Conservation (phyloP, 345 rosid genomes). For the Combretum micranthum region DNA sequence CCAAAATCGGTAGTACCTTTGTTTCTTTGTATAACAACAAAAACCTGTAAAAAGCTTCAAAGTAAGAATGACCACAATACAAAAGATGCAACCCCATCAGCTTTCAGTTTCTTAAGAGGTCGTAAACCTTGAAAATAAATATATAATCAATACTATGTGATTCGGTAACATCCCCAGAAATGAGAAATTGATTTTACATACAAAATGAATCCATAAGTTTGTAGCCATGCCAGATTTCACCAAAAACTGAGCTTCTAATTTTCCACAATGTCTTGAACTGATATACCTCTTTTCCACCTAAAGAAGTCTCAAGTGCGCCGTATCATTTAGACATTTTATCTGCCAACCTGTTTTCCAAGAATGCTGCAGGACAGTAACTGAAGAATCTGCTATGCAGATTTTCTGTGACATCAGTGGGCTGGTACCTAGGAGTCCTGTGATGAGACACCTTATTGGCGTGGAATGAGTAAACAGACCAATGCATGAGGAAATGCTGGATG, state of each 20-base stretch:
- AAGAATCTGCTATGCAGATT: constrained; percentile 83
- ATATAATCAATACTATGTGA: constrained; percentile 23
- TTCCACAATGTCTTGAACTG: constrained; percentile 1
- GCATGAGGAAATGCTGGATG: constrained; percentile 32
- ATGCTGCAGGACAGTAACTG: constrained; percentile 78
- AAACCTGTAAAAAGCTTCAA: constrained; percentile 20
- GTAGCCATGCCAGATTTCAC: constrained; percentile 6
- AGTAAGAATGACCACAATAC: constrained; percentile 29
- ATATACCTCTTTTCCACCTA: constrained; percentile 24
- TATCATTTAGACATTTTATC: constrained; percentile 80
- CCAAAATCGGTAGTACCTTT: too few species aligned
- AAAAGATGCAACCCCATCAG: constrained; percentile 22
- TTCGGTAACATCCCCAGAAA: not conserved
- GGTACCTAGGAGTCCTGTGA: constrained; percentile 79
- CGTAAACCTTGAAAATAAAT: constrained; percentile 17
- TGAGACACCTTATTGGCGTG: constrained; percentile 74
- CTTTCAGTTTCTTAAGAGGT: constrained; percentile 11
- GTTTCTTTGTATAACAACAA: too few species aligned
- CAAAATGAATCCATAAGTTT: constrained; percentile 8
- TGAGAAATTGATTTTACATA: constrained; percentile 9
- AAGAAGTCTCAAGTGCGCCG: constrained; percentile 82
- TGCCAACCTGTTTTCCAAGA: constrained; percentile 90
- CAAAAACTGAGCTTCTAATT: constrained; percentile 11
- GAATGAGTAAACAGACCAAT: constrained; percentile 81
- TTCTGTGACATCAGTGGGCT: constrained; percentile 65